Conservation (phyloP, 306 rosid species). For the Sophora flavescens region DNA sequence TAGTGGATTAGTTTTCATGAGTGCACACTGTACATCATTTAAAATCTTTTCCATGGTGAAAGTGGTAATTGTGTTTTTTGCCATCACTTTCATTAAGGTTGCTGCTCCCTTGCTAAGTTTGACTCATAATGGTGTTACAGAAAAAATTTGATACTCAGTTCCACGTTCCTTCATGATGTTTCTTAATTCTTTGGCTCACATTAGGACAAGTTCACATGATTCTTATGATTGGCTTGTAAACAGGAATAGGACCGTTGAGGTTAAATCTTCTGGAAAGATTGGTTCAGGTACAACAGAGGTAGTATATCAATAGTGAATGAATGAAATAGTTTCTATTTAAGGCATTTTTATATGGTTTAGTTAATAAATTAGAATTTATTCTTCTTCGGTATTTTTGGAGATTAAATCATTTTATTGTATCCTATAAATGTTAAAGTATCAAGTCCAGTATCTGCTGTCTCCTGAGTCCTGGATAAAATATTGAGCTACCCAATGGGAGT, state of each 20-base stretch:
- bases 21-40: conserved; percentile 9
- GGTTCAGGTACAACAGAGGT: conserved; percentile 89
- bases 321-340: conserved; percentile 13
- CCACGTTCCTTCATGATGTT: background rate
- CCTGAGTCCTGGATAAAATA: background rate
- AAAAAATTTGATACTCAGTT: conserved; percentile 14
- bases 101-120: conserved; percentile 17
- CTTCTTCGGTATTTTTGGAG: background rate
- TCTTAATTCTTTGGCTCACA: conserved; percentile 26
- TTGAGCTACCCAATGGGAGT: background rate
- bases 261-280: conserved; percentile 87
- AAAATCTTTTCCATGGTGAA: conserved; percentile 26
- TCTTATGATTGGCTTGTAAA: conserved; percentile 52
- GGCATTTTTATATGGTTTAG: conserved; percentile 13
- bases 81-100: conserved; percentile 13
- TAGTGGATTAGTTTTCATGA: conserved; percentile 1
- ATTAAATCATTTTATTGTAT: background rate
- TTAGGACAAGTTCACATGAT: conserved; percentile 33
- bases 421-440: conserved; percentile 22
- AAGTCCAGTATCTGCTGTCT: background rate
- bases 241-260: conserved; percentile 81
- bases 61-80: conserved; percentile 23
- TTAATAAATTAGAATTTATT: conserved; percentile 2
- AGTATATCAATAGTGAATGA: conserved; percentile 36
- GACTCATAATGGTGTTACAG: background rate